Evolutionary conservation across 805 yeast genomes (phyloP), one percentile per base, ranked within the genome.

Genomic region (Nematodospora valgi): DNA sequence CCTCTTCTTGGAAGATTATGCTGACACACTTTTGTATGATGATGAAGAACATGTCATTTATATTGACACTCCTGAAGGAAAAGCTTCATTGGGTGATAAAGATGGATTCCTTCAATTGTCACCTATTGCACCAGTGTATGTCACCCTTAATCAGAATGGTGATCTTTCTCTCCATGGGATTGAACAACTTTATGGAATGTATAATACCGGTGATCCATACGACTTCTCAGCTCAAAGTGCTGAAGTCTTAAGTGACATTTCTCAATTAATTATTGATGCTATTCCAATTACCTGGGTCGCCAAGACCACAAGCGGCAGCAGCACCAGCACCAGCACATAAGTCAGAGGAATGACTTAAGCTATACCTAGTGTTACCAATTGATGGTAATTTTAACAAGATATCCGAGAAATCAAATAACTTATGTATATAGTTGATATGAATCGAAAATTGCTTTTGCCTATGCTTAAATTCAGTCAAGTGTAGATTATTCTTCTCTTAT

Each of bases 151-250:
- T 13, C n/a, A 4, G 4, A 6, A 24, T 27, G 30, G 30, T 24
- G 6, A n/a, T 13, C 22, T 41, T 27, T 34, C 30, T 14, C 32
- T 49, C 33, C 47, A 40, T 8, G 41, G 43, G 29, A 52, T 46
- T 27, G 39, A 33, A 20, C 34, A 37, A 16, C 51, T 56, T 42
- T 51, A 39, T 32, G 60, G 57, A 35, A 46, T 52, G 32, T 47
- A 47, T 39, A 49, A 54, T 44, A 36, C 52, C 38, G 43, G 44
- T 21, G 62, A 58, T 36, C 61, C 61, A 12, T 53, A 56, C 46
- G 26, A 35, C 8, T 55, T 53, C 39, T 50, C 59, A n/a, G n/a
- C 27, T 22, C 10, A 18, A 30, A 18, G 22, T 21, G 33, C 33
- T 17, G 24, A 21, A 21, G 15, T 19, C 4, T 30, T 30, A 20